Conservation (phyloP, 805 yeast genomes). For the Ogataea thermomethanolica region DNA sequence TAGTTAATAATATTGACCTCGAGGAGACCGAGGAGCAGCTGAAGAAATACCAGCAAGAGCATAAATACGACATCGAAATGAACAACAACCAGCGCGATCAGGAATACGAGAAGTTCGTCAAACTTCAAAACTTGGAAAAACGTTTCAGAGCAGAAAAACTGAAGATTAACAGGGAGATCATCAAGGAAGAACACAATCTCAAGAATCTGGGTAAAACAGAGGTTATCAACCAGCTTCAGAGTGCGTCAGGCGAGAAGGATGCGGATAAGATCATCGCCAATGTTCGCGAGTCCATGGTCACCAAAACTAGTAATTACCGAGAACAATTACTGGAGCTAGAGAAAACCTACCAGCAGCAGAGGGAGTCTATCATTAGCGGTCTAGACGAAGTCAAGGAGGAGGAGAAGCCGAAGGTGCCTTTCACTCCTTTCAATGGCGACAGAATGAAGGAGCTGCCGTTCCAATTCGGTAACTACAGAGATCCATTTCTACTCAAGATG, state of each 20-base stretch:
- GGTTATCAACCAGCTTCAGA: constrained; percentile 47
- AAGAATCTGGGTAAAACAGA: constrained; percentile 49
- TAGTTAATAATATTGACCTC: constrained; percentile 65
- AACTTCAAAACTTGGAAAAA: constrained; percentile 64
- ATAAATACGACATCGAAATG: constrained; percentile 70
- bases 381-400: constrained; percentile 30
- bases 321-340: constrained; percentile 47
- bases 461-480: constrained; percentile 46
- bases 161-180: constrained; percentile 57
- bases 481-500: constrained; percentile 48
- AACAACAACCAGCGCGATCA: constrained; percentile 71
- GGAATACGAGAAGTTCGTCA: constrained; percentile 62
- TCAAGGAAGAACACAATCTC: constrained; percentile 45
- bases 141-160: constrained; percentile 68
- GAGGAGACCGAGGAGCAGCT: constrained; percentile 66
- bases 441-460: constrained; percentile 55
- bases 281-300: constrained; percentile 51
- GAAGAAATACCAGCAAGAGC: constrained; percentile 65
- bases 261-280: constrained; percentile 47
- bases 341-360: constrained; percentile 27
- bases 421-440: constrained; percentile 94
- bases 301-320: constrained; percentile 63
- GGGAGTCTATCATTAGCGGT: constrained; percentile 26
- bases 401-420: constrained; percentile 46
- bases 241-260: constrained; percentile 32